phyloP scores from a whole-genome alignment of 768 basidiomycete species.

The Tulasnella sp. region DNA sequence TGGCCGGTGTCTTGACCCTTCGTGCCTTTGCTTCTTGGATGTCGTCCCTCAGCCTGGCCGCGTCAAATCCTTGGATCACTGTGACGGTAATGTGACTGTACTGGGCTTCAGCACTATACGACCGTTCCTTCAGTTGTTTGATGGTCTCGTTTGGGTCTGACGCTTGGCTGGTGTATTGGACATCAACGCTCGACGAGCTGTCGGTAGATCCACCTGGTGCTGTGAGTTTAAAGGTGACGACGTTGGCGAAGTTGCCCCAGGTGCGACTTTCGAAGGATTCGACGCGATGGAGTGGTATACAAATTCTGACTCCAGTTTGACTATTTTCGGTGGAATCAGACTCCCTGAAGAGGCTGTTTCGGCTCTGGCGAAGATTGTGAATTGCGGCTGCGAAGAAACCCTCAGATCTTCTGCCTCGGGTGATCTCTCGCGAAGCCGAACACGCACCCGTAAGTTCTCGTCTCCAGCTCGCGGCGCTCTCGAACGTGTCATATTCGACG shows the following conservation, averaged over 20 bases:
- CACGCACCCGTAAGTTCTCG: slow-evolving; percentile 40
- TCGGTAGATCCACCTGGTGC: background rate
- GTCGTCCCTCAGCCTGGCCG: background rate
- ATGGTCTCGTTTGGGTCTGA: background rate
- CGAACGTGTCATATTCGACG: slow-evolving; percentile 53
- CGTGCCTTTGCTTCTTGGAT: slow-evolving; percentile 12
- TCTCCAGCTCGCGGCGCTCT: slow-evolving; percentile 45
- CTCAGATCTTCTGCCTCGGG: background rate
- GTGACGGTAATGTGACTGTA: background rate
- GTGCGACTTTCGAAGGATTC: slow-evolving; percentile 22
- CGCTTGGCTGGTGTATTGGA: background rate
- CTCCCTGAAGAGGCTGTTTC: slow-evolving; percentile 27
- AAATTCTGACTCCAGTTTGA: slow-evolving; percentile 38
- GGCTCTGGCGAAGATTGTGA: slow-evolving; percentile 41
- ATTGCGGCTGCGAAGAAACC: slow-evolving; percentile 36
- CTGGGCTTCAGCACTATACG: background rate
- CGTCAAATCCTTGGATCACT: slow-evolving; percentile 15
- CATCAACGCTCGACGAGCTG: background rate
- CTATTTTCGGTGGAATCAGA: slow-evolving; percentile 28
- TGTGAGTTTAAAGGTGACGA: slow-evolving; percentile 20
- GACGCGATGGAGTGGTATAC: slow-evolving; percentile 41
- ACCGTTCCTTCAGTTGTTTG: background rate
- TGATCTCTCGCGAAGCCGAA: background rate
- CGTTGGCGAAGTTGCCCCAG: slow-evolving; percentile 18
- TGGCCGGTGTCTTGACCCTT: background rate